Base-by-base conservation (phyloP, 768 basidiomycete genomes). In the Lyophyllum semitale region DNA sequence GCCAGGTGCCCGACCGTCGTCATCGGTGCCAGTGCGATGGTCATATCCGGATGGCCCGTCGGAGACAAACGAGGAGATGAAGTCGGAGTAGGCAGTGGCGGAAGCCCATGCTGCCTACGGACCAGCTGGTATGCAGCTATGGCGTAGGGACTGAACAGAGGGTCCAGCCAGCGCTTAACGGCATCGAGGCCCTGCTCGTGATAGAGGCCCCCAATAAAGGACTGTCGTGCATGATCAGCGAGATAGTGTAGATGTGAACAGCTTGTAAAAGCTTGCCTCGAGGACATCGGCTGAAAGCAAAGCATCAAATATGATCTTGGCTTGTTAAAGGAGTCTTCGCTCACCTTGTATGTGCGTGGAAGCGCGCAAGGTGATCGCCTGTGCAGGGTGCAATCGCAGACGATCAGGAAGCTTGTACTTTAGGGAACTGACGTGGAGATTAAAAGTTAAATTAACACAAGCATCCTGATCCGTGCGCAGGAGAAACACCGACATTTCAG, bases 141-240 rank as follows among this genome's bases (percentile, higher is more conserved):
- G 44, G 82, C 67, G 67, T 88, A 92, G 8, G 89, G 90, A 23
- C 65, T 74, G 65, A 93, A 81, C 46, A 93, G 80, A 1, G 68
- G 65, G 50, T 71, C 71, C 38, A 92, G 78, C 91, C 91, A 93
- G 4, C 56, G 40, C 55, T 76, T 74, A 41, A 84, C 83, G 5
- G 67, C 72, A 0, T 76, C 68, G 37, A 91, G 75, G 23, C 88
- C 89, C 63, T 85, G 84, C 51, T 91, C 90, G 45, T 78, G 68
- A 72, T 82, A 91, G 17, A 93, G 71, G 0, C 89, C 91, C n/a
- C 90, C 91, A 27, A 92, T 80, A 66, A 85, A 93, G 2, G 91
- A 81, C 89, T 93, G 59, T 30, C 44, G 25, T 8, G 38, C 30
- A n/a, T 22, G 22, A n/a, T 32, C 17, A 49, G 22, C 35, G 15